Evolutionary conservation across 2,329 filamentous ascomycete genomes (phyloP).

Genomic region (Capronia coronata): DNA sequence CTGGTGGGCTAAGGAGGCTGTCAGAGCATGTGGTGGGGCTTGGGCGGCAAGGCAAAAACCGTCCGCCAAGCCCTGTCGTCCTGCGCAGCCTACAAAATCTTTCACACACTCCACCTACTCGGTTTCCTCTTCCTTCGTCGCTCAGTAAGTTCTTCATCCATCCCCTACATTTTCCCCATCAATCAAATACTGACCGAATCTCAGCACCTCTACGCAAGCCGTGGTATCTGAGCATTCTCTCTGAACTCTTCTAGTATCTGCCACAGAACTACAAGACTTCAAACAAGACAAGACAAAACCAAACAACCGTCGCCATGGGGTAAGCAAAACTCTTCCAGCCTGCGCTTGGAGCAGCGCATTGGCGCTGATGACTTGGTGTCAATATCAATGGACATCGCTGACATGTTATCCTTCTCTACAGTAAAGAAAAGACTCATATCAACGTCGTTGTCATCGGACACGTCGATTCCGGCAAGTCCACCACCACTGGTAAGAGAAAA

Average conservation of each 20-base stretch:
- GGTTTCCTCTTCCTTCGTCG: conserved; percentile 25
- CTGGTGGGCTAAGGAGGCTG: not conserved
- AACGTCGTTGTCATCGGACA: conserved; percentile 99
- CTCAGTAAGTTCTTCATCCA: conserved; percentile 28
- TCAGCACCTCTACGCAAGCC: conserved; percentile 49
- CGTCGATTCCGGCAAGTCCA: conserved; percentile 99
- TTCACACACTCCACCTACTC: conserved; percentile 24
- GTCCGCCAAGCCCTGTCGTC: conserved; percentile 19
- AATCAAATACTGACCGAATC: conserved; percentile 27
- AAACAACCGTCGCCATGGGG: conserved; percentile 53
- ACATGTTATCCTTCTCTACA: conserved; percentile 36
- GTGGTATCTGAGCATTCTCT: conserved; percentile 46
- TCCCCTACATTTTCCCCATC: conserved; percentile 17
- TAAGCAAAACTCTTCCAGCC: conserved; percentile 39
- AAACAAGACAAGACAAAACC: conserved; percentile 21
- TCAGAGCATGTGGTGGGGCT: conserved; percentile 16
- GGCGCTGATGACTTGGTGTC: conserved; percentile 5
- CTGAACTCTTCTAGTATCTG: conserved; percentile 43
- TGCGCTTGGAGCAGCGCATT: conserved; percentile 11
- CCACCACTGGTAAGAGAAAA: conserved; percentile 70
- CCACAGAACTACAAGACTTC: conserved; percentile 45
- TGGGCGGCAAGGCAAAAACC: conserved; percentile 8
- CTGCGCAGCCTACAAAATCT: conserved; percentile 27
- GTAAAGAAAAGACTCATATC: conserved; percentile 96
- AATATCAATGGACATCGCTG: conserved; percentile 24